A percentile compares a stretch with the other conserved stretches of the same genome.
Evolutionary conservation across 2,329 filamentous ascomycete species (phyloP).

Genomic region (Pseudocercospora crystallina): DNA sequence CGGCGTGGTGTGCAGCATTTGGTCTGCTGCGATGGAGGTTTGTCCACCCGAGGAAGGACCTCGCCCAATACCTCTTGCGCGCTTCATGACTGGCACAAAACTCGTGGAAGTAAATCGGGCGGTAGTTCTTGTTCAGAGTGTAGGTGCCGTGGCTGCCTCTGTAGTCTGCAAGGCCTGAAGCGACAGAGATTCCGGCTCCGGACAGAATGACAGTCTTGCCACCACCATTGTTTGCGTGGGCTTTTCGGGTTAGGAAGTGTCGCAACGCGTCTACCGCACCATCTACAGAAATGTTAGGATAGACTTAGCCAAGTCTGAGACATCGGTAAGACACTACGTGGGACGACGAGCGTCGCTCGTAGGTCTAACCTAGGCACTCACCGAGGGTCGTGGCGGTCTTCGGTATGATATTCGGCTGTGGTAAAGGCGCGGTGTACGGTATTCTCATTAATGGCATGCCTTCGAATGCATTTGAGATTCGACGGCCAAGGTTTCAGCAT

Average conservation of each 20-base stretch:
- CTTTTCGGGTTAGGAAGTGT: conserved; percentile 62
- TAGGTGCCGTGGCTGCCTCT: conserved; percentile 88
- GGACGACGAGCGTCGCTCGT: too few species aligned
- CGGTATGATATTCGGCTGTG: conserved; percentile 73
- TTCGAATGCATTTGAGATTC: too few species aligned
- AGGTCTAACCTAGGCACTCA: too few species aligned
- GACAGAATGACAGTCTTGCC: conserved; percentile 66
- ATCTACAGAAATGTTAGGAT: too few species aligned
- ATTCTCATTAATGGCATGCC: conserved; percentile 68
- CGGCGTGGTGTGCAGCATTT: conserved; percentile 75
- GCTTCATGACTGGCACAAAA: conserved; percentile 80
- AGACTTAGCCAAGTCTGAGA: too few species aligned
- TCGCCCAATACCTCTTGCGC: conserved; percentile 91
- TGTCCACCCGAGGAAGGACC: conserved; percentile 91
- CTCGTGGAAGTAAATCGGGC: conserved; percentile 79
- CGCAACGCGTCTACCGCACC: conserved; percentile 76
- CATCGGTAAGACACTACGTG: too few species aligned
- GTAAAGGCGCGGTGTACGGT: conserved; percentile 82
- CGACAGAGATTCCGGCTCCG: conserved; percentile 89
- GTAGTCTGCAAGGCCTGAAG: conserved; percentile 91
- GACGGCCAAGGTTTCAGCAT: too few species aligned
- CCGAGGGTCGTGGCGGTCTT: conserved; percentile 66
- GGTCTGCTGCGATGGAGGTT: conserved; percentile 75
- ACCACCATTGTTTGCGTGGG: conserved; percentile 44
- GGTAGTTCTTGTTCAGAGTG: conserved; percentile 72